Conservation (phyloP, 805 yeast species). For the Lachancea lanzarotensis region DNA sequence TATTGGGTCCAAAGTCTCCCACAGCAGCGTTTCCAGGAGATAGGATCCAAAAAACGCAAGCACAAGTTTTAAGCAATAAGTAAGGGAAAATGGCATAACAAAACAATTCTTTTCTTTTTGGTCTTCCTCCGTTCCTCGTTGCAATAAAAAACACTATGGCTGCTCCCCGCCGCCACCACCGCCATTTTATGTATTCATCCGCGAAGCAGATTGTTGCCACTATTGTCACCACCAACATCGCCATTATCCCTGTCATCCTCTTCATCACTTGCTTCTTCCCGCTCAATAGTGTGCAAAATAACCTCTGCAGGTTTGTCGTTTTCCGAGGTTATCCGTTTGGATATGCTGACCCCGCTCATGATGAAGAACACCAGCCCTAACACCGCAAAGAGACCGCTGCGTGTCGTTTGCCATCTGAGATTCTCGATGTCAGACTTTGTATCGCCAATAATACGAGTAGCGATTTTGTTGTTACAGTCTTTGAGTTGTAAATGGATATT, state of each 20-base stretch:
- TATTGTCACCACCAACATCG: not conserved
- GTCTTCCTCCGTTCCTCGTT: no score
- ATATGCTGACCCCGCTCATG: constrained; percentile 44
- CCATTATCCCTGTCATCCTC: constrained; percentile 5
- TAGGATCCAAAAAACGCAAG: constrained; percentile 48
- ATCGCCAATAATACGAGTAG: constrained; percentile 73
- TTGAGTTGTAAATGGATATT: constrained; percentile 63
- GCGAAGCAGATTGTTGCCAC: not conserved
- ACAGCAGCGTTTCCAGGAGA: constrained; percentile 53
- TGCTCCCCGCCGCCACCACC: no score
- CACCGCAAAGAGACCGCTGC: constrained; percentile 79
- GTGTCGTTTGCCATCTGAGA: constrained; percentile 86
- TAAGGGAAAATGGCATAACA: not conserved
- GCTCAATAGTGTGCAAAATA: constrained; percentile 29
- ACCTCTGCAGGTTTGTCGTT: constrained; percentile 33
- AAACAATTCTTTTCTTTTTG: no score
- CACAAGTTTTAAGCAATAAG: constrained; percentile 47
- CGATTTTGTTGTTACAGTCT: constrained; percentile 77
- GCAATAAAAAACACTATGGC: no score
- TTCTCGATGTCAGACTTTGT: constrained; percentile 82
- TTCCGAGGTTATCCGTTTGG: constrained; percentile 33
- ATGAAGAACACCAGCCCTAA: constrained; percentile 56
- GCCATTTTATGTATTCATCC: no score
- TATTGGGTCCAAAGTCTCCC: constrained; percentile 72
- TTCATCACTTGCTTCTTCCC: constrained; percentile 22